Conservation (phyloP, 1,284 basidiomycete species). For the Ceratobasidium sp. region DNA sequence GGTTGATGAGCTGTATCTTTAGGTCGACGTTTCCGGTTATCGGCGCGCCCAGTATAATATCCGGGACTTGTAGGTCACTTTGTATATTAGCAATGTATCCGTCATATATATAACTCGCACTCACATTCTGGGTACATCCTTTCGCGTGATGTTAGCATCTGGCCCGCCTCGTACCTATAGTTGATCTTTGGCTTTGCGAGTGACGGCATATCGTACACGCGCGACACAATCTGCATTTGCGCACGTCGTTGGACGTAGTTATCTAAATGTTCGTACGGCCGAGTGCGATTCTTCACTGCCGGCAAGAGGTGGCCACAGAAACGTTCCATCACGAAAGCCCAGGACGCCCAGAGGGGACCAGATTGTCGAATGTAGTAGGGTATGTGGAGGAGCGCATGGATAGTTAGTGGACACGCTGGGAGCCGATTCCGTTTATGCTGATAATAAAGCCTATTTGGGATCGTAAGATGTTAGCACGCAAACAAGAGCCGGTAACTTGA, state of each 20-base stretch:
- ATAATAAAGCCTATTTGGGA: constrained; percentile 56
- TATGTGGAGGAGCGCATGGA: constrained; percentile 59
- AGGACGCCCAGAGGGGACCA: constrained; percentile 59
- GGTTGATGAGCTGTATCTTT: background rate
- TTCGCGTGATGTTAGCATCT: background rate
- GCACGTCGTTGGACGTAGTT: constrained; percentile 48
- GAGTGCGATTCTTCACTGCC: constrained; percentile 48
- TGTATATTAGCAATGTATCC: background rate
- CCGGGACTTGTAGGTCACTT: background rate
- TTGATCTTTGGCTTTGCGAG: background rate
- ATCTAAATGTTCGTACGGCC: constrained; percentile 51
- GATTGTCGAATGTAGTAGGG: constrained; percentile 52
- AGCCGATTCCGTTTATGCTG: constrained; percentile 53
- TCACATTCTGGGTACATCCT: constrained; percentile 11
- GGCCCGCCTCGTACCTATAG: background rate
- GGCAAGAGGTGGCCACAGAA: constrained; percentile 49
- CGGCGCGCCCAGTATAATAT: background rate
- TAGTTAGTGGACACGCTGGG: constrained; percentile 55
- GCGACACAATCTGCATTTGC: constrained; percentile 44
- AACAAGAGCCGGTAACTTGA: background rate
- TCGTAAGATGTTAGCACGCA: background rate
- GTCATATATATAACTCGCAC: background rate
- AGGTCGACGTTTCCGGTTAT: background rate
- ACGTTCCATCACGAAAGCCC: constrained; percentile 58
- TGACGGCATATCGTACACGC: constrained; percentile 42